Conservation (phyloP, 768 basidiomycete species). For the Auriculariales sp. region DNA sequence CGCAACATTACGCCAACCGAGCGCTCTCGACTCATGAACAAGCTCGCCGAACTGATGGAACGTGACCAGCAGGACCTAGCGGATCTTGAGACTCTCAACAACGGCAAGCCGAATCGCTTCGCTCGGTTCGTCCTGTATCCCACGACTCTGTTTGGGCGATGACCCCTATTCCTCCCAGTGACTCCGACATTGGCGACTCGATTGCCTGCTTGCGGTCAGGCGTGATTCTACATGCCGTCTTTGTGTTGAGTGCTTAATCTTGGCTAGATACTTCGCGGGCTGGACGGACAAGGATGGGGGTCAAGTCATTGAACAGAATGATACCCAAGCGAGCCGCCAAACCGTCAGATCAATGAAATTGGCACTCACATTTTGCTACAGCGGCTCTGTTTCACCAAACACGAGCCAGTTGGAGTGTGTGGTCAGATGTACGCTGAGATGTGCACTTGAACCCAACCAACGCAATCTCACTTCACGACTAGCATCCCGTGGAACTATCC, state of each 20-base stretch:
- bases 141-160: conserved; percentile 2
- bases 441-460: not conserved
- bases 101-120: conserved; percentile 18
- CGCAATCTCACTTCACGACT: conserved; percentile 17
- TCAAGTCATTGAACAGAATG: conserved; percentile 54
- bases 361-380: conserved; percentile 3
- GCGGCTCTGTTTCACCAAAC: conserved; percentile 53
- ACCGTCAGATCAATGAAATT: not conserved
- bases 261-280: conserved; percentile 60
- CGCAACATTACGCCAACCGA: conserved; percentile 35
- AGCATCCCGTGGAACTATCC: conserved; percentile 56
- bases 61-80: conserved; percentile 46
- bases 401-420: conserved; percentile 45
- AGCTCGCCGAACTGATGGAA: conserved; percentile 54
- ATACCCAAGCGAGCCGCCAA: conserved; percentile 4
- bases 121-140: conserved; percentile 22
- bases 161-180: conserved; percentile 20
- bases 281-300: conserved; percentile 81
- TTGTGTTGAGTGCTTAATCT: not conserved
- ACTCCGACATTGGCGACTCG: conserved; percentile 31
- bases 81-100: conserved; percentile 61
- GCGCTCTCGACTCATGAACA: conserved; percentile 42
- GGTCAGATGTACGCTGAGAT: conserved; percentile 15
- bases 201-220: conserved; percentile 31
- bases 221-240: not conserved